Evolutionary conservation across 495 filamentous ascomycete genomes (phyloP), one percentile per base, ranked within the genome.

Genomic region (Pseudomonodictys pantanalensis): DNA sequence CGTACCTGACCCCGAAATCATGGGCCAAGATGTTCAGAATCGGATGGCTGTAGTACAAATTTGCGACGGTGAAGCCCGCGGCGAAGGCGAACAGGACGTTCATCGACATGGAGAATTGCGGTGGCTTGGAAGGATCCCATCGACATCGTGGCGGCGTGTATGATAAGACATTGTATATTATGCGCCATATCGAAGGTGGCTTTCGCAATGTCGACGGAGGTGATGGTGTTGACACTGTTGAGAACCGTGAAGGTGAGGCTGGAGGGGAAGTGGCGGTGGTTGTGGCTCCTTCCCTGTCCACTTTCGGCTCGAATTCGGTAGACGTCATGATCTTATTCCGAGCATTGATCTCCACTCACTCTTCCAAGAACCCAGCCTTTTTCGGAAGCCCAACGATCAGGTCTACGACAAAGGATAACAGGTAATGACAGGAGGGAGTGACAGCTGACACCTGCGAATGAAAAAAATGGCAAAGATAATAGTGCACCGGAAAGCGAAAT

Each of bases 31-130:
- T 75, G 68, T 87, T 82, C 11, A 88, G 74, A 48, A 89, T 82
- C 0, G 86, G 83, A 50, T 89, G 86, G 41, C 79, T 82, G 68
- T 89, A 89, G 70, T 89, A 89, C 7, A 89, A 73, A 69, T 88
- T 89, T 23, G 86, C 83, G 23, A 89, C 83, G 0, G 81, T 83
- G 54, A 85, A 83, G 0, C 75, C 76, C 1, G 65, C 74, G 0
- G 75, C 73, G 56, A 80, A 77, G 8, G 70, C 73, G 69, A 87
- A 88, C 8, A 87, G 73, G 30, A 86, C 65, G 54, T 85, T 86
- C 69, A 87, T 65, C 2, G 68, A 65, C 67, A 85, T 72, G 26
- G 75, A 85, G 64, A 88, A 85, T 28, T 78, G 72, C 11, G 80
- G 79, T 10, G 83, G 81, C 18, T 73, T 64, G 11, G 77, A 71